Evolutionary conservation across 306 rosid genomes (phyloP).

Genomic region (Prunus mume): DNA sequence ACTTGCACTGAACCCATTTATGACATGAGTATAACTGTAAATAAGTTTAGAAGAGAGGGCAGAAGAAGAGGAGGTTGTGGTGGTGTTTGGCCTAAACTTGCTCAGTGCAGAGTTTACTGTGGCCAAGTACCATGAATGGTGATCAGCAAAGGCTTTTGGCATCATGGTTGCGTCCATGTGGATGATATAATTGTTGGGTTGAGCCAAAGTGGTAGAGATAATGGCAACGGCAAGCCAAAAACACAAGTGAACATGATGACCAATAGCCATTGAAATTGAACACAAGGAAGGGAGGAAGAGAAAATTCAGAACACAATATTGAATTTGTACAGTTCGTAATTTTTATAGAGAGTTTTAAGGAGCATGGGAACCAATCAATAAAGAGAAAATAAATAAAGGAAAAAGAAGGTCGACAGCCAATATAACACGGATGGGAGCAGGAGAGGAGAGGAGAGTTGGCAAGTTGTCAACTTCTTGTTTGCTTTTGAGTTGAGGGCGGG

Average conservation of each 20-base stretch:
- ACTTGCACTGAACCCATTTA: slow-evolving; percentile 71
- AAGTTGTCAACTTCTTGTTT: no score
- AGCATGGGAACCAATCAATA: slow-evolving; percentile 2
- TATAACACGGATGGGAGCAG: no score
- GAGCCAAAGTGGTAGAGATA: slow-evolving; percentile 20
- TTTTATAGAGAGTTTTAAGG: neutral
- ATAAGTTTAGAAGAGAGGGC: slow-evolving; percentile 37
- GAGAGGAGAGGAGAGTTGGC: no score
- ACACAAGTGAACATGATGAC: neutral
- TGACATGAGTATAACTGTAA: slow-evolving; percentile 54
- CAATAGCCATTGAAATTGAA: slow-evolving; percentile 11
- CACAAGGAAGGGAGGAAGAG: neutral
- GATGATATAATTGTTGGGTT: slow-evolving; percentile 51
- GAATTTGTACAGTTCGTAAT: neutral
- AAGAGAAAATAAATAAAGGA: no score
- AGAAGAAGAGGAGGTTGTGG: neutral
- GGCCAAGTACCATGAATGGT: slow-evolving; percentile 58
- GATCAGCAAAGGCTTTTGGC: slow-evolving; percentile 62
- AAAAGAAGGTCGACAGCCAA: no score
- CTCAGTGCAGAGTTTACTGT: slow-evolving; percentile 35
- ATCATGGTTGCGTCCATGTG: slow-evolving; percentile 69
- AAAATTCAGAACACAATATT: neutral
- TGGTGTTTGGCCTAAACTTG: neutral
- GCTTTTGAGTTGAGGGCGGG: no score
- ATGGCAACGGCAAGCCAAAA: slow-evolving; percentile 8